phyloP scores from a whole-genome alignment of 768 basidiomycete species.

The Strobilomyces dryophilus region DNA sequence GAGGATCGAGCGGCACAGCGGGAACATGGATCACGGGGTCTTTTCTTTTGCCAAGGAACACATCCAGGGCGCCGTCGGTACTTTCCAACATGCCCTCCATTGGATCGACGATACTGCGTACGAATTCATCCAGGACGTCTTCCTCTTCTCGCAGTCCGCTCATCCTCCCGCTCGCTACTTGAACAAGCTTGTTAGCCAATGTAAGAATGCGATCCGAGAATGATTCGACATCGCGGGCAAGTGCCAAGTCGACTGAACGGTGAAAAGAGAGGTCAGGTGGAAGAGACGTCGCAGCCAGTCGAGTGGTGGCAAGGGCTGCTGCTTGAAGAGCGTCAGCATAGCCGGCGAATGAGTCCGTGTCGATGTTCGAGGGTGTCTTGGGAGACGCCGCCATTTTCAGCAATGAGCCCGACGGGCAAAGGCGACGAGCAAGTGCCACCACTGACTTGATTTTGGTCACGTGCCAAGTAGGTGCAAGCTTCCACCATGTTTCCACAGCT shows the following conservation, averaged over 20 bases:
- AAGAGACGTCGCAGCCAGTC: constrained; percentile 51
- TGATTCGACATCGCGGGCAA: constrained; percentile 68
- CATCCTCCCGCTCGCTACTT: constrained; percentile 39
- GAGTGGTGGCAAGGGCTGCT: constrained; percentile 59
- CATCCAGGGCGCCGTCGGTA: constrained; percentile 82
- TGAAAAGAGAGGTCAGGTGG: constrained; percentile 85
- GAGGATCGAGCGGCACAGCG: constrained; percentile 21
- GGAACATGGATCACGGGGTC: constrained; percentile 61
- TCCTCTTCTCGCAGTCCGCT: constrained; percentile 58
- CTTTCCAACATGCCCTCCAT: constrained; percentile 85
- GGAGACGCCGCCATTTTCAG: constrained; percentile 14
- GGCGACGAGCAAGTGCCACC: not conserved
- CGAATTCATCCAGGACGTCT: constrained; percentile 81
- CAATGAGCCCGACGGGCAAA: not conserved
- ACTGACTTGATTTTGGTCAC: constrained; percentile 9
- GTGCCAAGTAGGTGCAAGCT: not conserved
- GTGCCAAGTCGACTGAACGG: constrained; percentile 71
- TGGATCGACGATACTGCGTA: constrained; percentile 70
- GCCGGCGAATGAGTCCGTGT: constrained; percentile 39
- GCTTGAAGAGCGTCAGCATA: constrained; percentile 58
- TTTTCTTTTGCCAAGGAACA: constrained; percentile 67
- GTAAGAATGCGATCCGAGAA: constrained; percentile 63
- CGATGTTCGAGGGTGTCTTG: constrained; percentile 4
- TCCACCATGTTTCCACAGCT: constrained; percentile 45
- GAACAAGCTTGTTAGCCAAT: constrained; percentile 62